phyloP scores from a whole-genome alignment of 805 yeast genomes.

The Starmerella vitae region DNA sequence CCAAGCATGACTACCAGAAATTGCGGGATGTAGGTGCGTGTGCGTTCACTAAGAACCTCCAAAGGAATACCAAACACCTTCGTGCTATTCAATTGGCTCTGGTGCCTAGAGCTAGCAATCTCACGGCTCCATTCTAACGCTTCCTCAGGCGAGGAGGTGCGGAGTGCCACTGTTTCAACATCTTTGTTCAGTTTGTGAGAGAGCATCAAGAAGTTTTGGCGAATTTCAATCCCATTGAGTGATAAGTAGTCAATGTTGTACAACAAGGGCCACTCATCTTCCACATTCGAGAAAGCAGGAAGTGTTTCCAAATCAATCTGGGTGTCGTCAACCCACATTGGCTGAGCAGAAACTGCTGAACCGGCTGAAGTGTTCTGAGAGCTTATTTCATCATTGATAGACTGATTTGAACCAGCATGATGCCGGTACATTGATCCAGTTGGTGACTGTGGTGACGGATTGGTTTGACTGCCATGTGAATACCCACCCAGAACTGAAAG shows the following conservation, averaged over 20 bases:
- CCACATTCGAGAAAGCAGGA: not conserved
- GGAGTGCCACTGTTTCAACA: slow-evolving; percentile 34
- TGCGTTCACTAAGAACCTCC: slow-evolving; percentile 59
- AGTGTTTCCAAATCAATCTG: slow-evolving; percentile 1
- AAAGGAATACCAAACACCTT: slow-evolving; percentile 81
- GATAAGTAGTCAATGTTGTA: not conserved
- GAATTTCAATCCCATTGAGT: not conserved
- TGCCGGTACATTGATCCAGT: slow-evolving; percentile 3
- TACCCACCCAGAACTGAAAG: slow-evolving; percentile 23
- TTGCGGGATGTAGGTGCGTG: slow-evolving; percentile 45
- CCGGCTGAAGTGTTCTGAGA: not conserved
- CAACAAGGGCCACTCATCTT: slow-evolving; percentile 4
- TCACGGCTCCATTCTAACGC: slow-evolving; percentile 59
- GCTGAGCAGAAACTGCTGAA: not conserved
- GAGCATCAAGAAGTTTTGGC: no score
- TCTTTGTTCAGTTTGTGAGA: not conserved
- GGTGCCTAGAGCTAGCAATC: slow-evolving; percentile 10
- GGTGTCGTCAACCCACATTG: slow-evolving; percentile 9
- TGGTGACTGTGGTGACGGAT: slow-evolving; percentile 1
- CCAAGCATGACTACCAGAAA: slow-evolving; percentile 52
- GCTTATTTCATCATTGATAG: not conserved
- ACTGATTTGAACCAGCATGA: slow-evolving; percentile 1
- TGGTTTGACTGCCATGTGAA: slow-evolving; percentile 2
- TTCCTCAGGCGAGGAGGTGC: slow-evolving; percentile 48
- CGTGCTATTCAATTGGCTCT: slow-evolving; percentile 23